These are phyloP conservation scores for Corylus avellana DNA, from an alignment of 306 rosid genomes.

Conservation along the genomic window DNA sequence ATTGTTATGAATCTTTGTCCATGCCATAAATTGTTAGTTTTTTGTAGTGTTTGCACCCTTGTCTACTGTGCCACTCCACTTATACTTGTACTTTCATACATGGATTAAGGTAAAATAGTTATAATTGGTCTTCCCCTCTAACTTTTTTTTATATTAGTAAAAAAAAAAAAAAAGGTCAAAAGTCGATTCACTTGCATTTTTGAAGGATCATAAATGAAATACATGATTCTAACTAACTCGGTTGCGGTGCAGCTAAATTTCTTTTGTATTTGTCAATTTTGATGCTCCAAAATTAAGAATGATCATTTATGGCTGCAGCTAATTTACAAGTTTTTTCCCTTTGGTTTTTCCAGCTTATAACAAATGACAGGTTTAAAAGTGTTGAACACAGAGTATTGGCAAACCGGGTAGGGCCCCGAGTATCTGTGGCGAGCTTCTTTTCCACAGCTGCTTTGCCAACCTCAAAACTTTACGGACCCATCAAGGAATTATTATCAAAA, in stretches of 20 bases:
- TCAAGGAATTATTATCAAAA: constrained; percentile 25
- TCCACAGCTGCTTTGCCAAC: neutral
- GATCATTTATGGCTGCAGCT: neutral
- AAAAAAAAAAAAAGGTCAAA: too few species aligned
- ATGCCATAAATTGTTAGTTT: too few species aligned
- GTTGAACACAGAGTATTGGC: constrained; percentile 32
- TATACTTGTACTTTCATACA: too few species aligned
- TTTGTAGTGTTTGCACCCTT: too few species aligned
- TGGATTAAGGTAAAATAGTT: too few species aligned
- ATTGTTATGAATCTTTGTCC: too few species aligned
- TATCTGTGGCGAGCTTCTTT: constrained; percentile 25
- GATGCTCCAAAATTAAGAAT: neutral
- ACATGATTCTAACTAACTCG: too few species aligned
- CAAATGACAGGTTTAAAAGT: constrained; percentile 40
- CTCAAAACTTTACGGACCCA: constrained; percentile 7
- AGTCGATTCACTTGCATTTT: too few species aligned
- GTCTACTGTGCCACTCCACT: too few species aligned
- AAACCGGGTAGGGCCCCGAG: constrained; percentile 8
- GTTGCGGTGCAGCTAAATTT: neutral
- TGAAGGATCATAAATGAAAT: too few species aligned
- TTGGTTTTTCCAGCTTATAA: constrained; percentile 8
- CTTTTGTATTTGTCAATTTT: neutral
- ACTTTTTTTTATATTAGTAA: too few species aligned
- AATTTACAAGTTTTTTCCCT: neutral
- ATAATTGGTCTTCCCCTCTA: too few species aligned